Evolutionary conservation across 805 yeast genomes (phyloP).

Genomic region (Jamesozyma lodderae): DNA sequence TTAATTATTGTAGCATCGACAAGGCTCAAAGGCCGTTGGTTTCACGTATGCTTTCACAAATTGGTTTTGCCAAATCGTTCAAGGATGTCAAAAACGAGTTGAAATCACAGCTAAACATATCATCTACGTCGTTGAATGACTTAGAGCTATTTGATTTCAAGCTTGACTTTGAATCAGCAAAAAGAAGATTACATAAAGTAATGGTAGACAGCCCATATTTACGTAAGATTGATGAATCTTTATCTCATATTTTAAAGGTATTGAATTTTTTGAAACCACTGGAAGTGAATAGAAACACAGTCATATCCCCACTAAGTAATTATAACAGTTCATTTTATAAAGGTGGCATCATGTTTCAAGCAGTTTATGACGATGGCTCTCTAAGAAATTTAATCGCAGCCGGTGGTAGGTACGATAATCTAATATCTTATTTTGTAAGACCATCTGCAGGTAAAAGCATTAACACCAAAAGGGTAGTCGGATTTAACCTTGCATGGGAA

Average conservation of each 20-base stretch:
- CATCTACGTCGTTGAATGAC: constrained; percentile 76
- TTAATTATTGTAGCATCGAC: constrained; percentile 75
- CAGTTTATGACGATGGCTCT: constrained; percentile 54
- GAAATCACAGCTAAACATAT: constrained; percentile 59
- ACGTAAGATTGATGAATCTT: constrained; percentile 50
- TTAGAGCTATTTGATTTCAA: constrained; percentile 72
- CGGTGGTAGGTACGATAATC: constrained; percentile 86
- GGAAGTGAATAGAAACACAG: constrained; percentile 49
- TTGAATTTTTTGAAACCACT: constrained; percentile 44
- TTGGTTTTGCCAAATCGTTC: constrained; percentile 59
- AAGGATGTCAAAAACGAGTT: constrained; percentile 49
- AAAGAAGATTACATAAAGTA: constrained; percentile 50
- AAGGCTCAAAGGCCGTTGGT: constrained; percentile 65
- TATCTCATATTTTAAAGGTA: constrained; percentile 55
- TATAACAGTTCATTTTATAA: constrained; percentile 72
- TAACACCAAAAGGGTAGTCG: constrained; percentile 58
- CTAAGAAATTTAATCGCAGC: constrained; percentile 55
- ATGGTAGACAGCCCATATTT: constrained; percentile 68
- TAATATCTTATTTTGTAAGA: constrained; percentile 60
- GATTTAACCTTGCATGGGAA: constrained; percentile 76
- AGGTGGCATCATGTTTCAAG: constrained; percentile 84
- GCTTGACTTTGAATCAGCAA: constrained; percentile 57
- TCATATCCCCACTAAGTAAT: constrained; percentile 74
- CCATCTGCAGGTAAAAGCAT: constrained; percentile 33
- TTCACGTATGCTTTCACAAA: constrained; percentile 62